These are phyloP conservation scores for Aspergillus nomiae DNA, from an alignment of 2,329 filamentous ascomycete species.

Conservation along the genomic window DNA sequence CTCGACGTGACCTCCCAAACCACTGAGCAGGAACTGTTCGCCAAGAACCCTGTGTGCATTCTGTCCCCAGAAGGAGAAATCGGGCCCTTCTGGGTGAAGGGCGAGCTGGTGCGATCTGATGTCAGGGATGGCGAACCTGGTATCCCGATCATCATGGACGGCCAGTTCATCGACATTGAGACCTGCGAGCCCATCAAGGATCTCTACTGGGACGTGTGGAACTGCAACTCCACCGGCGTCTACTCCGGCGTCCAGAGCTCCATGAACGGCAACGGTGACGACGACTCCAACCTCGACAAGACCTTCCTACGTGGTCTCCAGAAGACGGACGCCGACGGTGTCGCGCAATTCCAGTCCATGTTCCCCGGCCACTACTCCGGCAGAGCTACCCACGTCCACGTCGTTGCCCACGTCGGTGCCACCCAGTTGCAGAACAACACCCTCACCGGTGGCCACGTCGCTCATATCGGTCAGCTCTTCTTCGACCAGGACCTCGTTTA, in stretches of 20 bases:
- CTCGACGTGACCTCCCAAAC: slow-evolving; percentile 21
- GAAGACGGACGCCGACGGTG: slow-evolving; percentile 43
- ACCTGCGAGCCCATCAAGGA: slow-evolving; percentile 42
- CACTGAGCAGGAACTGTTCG: slow-evolving; percentile 26
- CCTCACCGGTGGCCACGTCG: slow-evolving; percentile 51
- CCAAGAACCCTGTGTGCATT: slow-evolving; percentile 43
- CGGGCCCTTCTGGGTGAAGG: slow-evolving; percentile 50
- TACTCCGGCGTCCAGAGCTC: slow-evolving; percentile 30
- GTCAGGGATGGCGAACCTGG: slow-evolving; percentile 39
- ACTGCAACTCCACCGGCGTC: slow-evolving; percentile 36
- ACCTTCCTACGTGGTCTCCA: slow-evolving; percentile 50
- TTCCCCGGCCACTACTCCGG: slow-evolving; percentile 50
- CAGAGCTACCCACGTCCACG: slow-evolving; percentile 34
- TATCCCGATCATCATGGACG: slow-evolving; percentile 41
- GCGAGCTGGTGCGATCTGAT: slow-evolving; percentile 41
- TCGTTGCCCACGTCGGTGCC: slow-evolving; percentile 33
- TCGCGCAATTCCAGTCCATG: slow-evolving; percentile 43
- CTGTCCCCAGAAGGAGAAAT: slow-evolving; percentile 53
- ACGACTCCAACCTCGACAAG: slow-evolving; percentile 36
- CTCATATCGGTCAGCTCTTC: slow-evolving; percentile 65
- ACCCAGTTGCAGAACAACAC: slow-evolving; percentile 31
- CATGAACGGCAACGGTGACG: slow-evolving; percentile 32
- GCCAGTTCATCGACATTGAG: slow-evolving; percentile 42
- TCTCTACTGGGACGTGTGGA: slow-evolving; percentile 40
- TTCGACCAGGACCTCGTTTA: slow-evolving; percentile 59